Conservation (phyloP, 23 red algal genomes). For the Chondrus crispus region DNA sequence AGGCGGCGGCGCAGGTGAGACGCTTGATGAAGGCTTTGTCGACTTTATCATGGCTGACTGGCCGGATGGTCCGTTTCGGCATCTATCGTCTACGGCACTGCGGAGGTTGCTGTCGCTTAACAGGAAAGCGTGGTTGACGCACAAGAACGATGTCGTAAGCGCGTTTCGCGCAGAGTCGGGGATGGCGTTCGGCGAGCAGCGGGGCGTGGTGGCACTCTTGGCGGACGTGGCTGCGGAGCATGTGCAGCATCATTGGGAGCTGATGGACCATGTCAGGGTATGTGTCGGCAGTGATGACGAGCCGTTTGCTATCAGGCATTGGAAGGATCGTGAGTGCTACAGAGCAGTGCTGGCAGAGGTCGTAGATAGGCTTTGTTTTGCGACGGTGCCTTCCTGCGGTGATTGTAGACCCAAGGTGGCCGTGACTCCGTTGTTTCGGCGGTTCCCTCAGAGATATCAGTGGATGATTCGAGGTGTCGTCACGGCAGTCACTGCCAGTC, state of each 20-base stretch:
- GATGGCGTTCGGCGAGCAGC: neutral
- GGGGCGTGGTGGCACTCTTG: neutral
- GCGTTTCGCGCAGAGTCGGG: neutral
- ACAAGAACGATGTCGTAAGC: neutral
- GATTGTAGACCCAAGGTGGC: neutral
- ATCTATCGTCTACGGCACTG: neutral
- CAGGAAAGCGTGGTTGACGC: neutral
- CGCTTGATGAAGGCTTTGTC: neutral
- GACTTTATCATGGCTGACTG: neutral
- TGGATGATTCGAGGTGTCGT: neutral
- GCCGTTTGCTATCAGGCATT: neutral
- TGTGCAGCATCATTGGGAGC: neutral
- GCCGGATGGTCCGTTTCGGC: neutral
- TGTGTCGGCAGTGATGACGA: neutral
- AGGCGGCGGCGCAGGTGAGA: neutral
- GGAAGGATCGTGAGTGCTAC: neutral
- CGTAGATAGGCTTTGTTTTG: neutral
- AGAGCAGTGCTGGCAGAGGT: neutral
- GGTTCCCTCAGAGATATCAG: neutral
- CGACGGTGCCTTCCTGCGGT: neutral
- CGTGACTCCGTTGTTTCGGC: neutral
- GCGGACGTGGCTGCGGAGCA: neutral
- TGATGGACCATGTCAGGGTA: neutral
- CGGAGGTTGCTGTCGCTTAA: neutral
- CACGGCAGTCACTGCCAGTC: neutral